phyloP scores from a whole-genome alignment of 805 yeast genomes.

The Yamadazyma kitorensis region DNA sequence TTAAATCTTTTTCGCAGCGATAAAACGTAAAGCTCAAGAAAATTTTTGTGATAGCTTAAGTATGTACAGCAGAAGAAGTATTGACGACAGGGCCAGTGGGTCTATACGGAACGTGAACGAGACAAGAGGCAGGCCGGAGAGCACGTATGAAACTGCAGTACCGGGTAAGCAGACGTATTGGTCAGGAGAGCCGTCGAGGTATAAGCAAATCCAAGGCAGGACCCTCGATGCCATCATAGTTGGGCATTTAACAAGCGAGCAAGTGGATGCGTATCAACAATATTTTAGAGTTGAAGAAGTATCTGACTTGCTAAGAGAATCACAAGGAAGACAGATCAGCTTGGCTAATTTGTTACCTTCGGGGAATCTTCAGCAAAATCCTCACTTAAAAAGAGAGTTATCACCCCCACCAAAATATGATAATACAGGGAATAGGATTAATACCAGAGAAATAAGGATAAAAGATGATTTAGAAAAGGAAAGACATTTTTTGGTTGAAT shows the following conservation, averaged over 20 bases:
- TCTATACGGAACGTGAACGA: constrained; percentile 2
- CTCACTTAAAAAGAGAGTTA: constrained; percentile 55
- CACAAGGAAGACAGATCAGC: constrained; percentile 26
- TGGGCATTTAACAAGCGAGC: constrained; percentile 60
- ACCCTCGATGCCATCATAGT: constrained; percentile 34
- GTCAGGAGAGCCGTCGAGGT: constrained; percentile 31
- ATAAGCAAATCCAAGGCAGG: constrained; percentile 18
- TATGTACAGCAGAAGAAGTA: constrained; percentile 9
- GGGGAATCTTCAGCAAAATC: constrained; percentile 20
- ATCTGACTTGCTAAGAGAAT: constrained; percentile 48
- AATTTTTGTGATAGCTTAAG: not conserved
- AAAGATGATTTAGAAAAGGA: constrained; percentile 68
- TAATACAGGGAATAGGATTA: constrained; percentile 73
- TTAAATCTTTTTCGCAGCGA: too few species aligned
- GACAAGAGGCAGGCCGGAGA: constrained; percentile 2
- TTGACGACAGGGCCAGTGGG: constrained; percentile 2
- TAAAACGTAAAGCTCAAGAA: too few species aligned
- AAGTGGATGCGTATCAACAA: constrained; percentile 68
- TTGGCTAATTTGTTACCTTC: constrained; percentile 52
- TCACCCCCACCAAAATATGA: constrained; percentile 96
- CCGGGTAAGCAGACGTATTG: constrained; percentile 24
- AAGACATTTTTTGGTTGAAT: constrained; percentile 73
- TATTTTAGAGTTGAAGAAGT: constrained; percentile 79
- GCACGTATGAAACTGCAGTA: constrained; percentile 3
- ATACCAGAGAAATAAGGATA: constrained; percentile 74